These are phyloP conservation scores for Salix exigua DNA, from an alignment of 345 rosid genomes.

Conservation along the genomic window DNA sequence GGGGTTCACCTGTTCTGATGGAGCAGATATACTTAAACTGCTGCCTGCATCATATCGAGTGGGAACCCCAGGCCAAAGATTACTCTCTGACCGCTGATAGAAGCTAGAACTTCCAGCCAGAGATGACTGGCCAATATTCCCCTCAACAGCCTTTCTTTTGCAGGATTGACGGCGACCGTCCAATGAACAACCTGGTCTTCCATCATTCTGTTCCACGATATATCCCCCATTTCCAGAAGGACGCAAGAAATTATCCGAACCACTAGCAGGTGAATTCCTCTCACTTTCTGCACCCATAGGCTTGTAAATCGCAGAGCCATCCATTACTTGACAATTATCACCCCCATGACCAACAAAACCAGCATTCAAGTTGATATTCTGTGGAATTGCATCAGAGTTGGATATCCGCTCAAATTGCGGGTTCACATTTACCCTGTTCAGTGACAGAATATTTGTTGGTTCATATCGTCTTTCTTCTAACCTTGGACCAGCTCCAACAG, in stretches of 20 bases:
- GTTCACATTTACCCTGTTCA: constrained; percentile 35
- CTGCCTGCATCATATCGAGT: constrained; percentile 30
- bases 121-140: constrained; percentile 60
- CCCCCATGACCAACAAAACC: constrained; percentile 47
- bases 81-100: constrained; percentile 50
- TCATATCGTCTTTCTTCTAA: constrained; percentile 46
- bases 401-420: constrained; percentile 44
- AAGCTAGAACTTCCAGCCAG: constrained; percentile 47
- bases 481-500: constrained; percentile 30
- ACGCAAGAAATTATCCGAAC: constrained; percentile 31
- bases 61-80: constrained; percentile 42
- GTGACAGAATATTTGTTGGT: constrained; percentile 22
- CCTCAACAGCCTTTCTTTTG: constrained; percentile 80
- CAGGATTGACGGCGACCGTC: constrained; percentile 58
- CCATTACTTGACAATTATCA: constrained; percentile 38
- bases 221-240: constrained; percentile 45
- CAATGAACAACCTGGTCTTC: constrained; percentile 42
- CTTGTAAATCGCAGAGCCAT: constrained; percentile 36
- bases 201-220: constrained; percentile 32
- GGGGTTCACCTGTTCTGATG: constrained; percentile 44
- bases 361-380: constrained; percentile 56
- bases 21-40: constrained; percentile 34
- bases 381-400: constrained; percentile 30
- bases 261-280: constrained; percentile 23
- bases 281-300: constrained; percentile 35